Evolutionary conservation across 768 basidiomycete species (phyloP).

Genomic region (Tylopilus rubrobrunneus): DNA sequence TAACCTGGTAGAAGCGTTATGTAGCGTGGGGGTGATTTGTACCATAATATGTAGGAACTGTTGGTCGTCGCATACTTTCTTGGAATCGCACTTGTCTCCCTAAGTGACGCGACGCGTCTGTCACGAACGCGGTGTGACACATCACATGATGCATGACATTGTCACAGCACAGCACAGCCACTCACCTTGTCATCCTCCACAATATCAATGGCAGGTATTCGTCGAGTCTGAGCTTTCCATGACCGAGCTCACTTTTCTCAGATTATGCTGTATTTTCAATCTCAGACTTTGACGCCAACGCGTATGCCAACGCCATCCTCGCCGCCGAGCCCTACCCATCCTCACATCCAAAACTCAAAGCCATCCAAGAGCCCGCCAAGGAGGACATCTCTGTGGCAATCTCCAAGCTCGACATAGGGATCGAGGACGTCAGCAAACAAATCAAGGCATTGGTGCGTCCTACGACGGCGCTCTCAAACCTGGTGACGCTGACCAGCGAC

Average conservation of each 20-base stretch:
- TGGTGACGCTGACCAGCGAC: too few species aligned
- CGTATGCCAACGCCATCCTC: constrained; percentile 88
- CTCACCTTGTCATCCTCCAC: too few species aligned
- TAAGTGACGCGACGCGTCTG: constrained; percentile 21
- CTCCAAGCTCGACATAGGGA: constrained; percentile 78
- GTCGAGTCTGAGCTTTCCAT: neutral
- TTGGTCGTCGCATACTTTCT: constrained; percentile 16
- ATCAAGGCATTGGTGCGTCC: constrained; percentile 73
- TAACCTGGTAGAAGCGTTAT: constrained; percentile 13
- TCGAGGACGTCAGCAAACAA: constrained; percentile 91
- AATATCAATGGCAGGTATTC: constrained; percentile 25
- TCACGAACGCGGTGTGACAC: constrained; percentile 29
- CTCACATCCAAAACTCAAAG: constrained; percentile 15
- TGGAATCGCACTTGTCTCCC: constrained; percentile 8
- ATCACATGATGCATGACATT: constrained; percentile 21
- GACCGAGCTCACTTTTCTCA: constrained; percentile 19
- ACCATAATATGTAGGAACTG: constrained; percentile 19
- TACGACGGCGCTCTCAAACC: neutral
- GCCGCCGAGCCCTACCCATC: constrained; percentile 75
- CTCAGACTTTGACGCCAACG: constrained; percentile 77
- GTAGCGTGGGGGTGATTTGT: constrained; percentile 20
- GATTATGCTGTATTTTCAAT: constrained; percentile 77
- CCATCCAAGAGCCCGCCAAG: constrained; percentile 52
- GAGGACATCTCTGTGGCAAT: constrained; percentile 90
- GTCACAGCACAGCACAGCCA: constrained; percentile 23